Conservation (phyloP, 139 green algal species). For the Chlamydomonas urium region DNA sequence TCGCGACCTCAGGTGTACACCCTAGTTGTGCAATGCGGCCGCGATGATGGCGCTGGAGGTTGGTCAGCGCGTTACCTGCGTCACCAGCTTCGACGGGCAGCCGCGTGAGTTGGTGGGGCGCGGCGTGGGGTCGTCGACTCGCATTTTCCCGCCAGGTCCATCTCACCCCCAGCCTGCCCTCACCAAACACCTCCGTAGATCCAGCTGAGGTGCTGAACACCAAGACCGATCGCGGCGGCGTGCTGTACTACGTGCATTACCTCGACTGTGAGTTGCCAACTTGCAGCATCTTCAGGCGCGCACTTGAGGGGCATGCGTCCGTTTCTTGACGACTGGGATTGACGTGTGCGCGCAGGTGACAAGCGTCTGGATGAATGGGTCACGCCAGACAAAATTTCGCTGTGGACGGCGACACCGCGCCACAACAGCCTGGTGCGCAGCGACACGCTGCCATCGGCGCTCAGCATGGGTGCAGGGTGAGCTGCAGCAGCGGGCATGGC, state of each 20-base stretch:
- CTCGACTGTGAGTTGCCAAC: conserved; percentile 60
- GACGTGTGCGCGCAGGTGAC: conserved; percentile 60
- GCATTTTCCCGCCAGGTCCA: too few species aligned
- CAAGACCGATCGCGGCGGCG: conserved; percentile 23
- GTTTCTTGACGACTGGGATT: too few species aligned
- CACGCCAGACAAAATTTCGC: conserved; percentile 36
- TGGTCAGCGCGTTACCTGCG: not conserved
- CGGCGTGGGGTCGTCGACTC: too few species aligned
- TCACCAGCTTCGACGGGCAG: conserved; percentile 1
- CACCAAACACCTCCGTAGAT: too few species aligned
- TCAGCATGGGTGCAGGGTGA: not conserved
- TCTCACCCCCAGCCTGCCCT: too few species aligned
- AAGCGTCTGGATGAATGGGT: conserved; percentile 89
- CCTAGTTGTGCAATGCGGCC: too few species aligned
- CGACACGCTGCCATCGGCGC: conserved; percentile 21
- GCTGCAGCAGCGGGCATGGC: too few species aligned
- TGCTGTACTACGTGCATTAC: conserved; percentile 87
- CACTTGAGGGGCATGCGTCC: too few species aligned
- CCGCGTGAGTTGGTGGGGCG: not conserved
- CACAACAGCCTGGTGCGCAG: conserved; percentile 16
- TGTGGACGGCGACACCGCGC: conserved; percentile 14
- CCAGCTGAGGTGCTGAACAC: conserved; percentile 44
- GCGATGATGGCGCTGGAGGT: too few species aligned
- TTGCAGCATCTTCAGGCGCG: too few species aligned
- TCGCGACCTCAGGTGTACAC: too few species aligned